Evolutionary conservation across 306 rosid genomes (phyloP), one percentile per base, ranked within the genome.

Genomic region (Abrus precatorius): DNA sequence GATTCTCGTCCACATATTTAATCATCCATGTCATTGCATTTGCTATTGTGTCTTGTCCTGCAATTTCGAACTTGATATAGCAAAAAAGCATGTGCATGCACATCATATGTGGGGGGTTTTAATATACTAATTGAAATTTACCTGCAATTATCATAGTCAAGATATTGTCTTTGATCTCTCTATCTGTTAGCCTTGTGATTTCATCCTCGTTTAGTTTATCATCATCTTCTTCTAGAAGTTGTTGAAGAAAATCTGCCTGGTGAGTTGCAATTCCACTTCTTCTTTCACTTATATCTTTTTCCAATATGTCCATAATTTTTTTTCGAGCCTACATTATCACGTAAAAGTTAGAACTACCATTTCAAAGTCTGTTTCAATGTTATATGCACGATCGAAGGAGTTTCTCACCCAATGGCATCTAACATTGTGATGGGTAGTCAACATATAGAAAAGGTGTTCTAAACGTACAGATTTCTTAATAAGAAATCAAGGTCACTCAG

Each of bases 1-100:
- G 87, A 72, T 90, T 95, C 79, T 93, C 99, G 49, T 86, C 91
- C 68, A 95, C 82, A 88, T 81, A 93, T 83, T 95, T 93, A 43
- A 95, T 86, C 97, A 93, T 95, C 99, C 98, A 93, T 47, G 94
- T 88, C 50, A 90, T 86, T 74, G 99, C 97, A 77, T 86, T 91
- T 28, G 97, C 96, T 27, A 92, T 91, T 0, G 96, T 93, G 87
- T 95, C 98, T 67, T 90, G 97, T 59, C 97, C 97, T 75, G 89
- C 75, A 64, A 47, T 41, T 14, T 38, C 59, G 64, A 49, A 20
- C 48, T 7, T 3, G 2, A 33, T 78, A 34, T 14, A 50, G 40
- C 29, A 7, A 73, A 7, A 73, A 34, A 47, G 28, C 4, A 6
- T 0, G 44, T 12, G 30, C 30, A n/a, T 12, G 30, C 30, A n/a